Conservation (phyloP, 2,329 filamentous ascomycete genomes). For the Chrysoporthe puriensis region DNA sequence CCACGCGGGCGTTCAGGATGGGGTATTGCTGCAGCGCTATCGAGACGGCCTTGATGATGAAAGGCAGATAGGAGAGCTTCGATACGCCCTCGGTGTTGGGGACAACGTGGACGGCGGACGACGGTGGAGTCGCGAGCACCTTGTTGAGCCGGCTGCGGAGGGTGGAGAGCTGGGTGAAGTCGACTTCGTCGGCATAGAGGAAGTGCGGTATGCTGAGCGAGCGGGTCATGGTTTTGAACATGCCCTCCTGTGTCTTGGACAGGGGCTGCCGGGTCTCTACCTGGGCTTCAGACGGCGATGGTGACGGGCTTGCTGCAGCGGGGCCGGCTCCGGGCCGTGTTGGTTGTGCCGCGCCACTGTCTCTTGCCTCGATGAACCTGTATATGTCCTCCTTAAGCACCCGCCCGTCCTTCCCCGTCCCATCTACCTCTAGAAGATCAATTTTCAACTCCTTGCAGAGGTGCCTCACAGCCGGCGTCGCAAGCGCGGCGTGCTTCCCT, state of each 20-base stretch:
- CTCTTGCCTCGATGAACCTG: slow-evolving; percentile 63
- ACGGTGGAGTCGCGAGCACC: slow-evolving; percentile 47
- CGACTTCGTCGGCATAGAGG: slow-evolving; percentile 88
- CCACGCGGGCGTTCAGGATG: slow-evolving; percentile 84
- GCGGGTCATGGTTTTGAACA: slow-evolving; percentile 98
- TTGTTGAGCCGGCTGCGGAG: slow-evolving; percentile 77
- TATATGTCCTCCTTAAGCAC: slow-evolving; percentile 93
- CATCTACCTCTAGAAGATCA: slow-evolving; percentile 76
- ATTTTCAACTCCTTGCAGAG: slow-evolving; percentile 79
- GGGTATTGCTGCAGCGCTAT: slow-evolving; percentile 81
- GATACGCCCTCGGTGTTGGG: slow-evolving; percentile 34
- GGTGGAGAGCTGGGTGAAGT: slow-evolving; percentile 74
- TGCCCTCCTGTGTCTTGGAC: slow-evolving; percentile 80
- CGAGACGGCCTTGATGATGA: slow-evolving; percentile 95
- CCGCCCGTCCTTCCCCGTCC: slow-evolving; percentile 87
- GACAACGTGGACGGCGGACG: slow-evolving; percentile 40
- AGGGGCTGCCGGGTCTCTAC: slow-evolving; percentile 71
- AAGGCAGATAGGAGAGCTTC: slow-evolving; percentile 88
- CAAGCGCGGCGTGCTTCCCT: slow-evolving; percentile 73
- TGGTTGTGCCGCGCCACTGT: slow-evolving; percentile 39
- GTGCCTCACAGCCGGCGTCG: slow-evolving; percentile 91
- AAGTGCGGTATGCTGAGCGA: slow-evolving; percentile 94
- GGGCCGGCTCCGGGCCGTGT: slow-evolving; percentile 10
- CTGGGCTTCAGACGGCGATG: slow-evolving; percentile 51
- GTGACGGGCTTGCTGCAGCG: slow-evolving; percentile 20